phyloP scores from a whole-genome alignment of 208 protist genomes.

The Acanthamoeba triangularis region DNA sequence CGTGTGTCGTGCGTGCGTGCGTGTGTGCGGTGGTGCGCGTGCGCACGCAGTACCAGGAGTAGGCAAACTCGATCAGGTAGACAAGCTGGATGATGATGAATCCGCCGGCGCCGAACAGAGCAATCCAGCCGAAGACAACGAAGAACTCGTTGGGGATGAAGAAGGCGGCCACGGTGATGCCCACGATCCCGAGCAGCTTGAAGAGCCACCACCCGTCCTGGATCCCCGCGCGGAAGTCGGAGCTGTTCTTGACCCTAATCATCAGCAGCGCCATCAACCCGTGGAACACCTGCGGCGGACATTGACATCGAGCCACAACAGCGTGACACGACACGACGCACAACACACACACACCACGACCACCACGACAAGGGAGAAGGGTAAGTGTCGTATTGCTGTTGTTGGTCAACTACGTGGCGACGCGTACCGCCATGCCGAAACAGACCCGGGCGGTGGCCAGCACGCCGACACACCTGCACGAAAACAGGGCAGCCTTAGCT shows the following conservation, averaged over 20 bases:
- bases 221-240: conserved; percentile 71
- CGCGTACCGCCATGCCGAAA: conserved; percentile 62
- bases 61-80: conserved; percentile 96
- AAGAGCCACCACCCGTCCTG: conserved; percentile 87
- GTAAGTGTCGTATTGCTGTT: no score
- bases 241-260: conserved; percentile 80
- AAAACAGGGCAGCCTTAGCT: no score
- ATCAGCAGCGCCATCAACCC: conserved; percentile 78
- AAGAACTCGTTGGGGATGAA: conserved; percentile 88
- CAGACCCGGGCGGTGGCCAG: neutral
- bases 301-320: neutral
- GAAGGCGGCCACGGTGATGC: conserved; percentile 78
- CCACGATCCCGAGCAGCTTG: conserved; percentile 81
- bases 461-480: conserved; percentile 23
- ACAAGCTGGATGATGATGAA: conserved; percentile 91
- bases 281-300: conserved; percentile 77
- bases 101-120: conserved; percentile 81
- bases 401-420: conserved; percentile 29
- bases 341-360: no score
- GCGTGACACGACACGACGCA: conserved; percentile 75
- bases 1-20: neutral
- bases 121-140: conserved; percentile 80
- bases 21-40: neutral
- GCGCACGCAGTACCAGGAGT: conserved; percentile 92
- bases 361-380: no score